Evolutionary conservation across 805 yeast species (phyloP).

Genomic region (Torulaspora franciscae): DNA sequence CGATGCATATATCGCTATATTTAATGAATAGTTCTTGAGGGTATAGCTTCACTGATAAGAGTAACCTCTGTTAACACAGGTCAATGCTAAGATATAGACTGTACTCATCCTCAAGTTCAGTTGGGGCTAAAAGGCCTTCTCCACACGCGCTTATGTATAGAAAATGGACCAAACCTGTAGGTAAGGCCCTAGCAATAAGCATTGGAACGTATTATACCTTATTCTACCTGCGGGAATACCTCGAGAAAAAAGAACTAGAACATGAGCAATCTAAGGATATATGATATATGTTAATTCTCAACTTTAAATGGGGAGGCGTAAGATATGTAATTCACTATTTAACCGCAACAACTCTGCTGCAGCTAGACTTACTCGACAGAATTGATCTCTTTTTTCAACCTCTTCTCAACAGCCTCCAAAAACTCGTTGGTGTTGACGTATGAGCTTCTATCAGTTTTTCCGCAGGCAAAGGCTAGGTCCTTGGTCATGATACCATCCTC

Average conservation of each 20-base stretch:
- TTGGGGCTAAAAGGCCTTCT: conserved; percentile 1
- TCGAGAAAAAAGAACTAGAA: conserved; percentile 33
- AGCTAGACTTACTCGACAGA: conserved; percentile 22
- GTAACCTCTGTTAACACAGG: too few relatives aligned
- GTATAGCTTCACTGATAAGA: neutral
- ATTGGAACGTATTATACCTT: conserved; percentile 45
- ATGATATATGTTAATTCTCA: neutral
- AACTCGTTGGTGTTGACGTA: conserved; percentile 74
- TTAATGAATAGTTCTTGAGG: neutral
- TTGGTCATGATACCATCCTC: conserved; percentile 76
- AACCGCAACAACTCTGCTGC: neutral
- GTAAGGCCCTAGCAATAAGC: conserved; percentile 43
- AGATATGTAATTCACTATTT: neutral
- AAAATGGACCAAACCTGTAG: conserved; percentile 43
- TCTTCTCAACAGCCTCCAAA: conserved; percentile 67
- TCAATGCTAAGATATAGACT: neutral
- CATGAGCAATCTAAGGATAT: conserved; percentile 5
- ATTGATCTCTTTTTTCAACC: conserved; percentile 39
- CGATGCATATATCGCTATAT: neutral
- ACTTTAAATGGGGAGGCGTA: too few relatives aligned
- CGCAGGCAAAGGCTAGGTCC: conserved; percentile 71
- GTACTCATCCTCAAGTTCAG: conserved; percentile 4
- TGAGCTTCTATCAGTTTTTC: conserved; percentile 53
- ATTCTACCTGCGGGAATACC: conserved; percentile 42
- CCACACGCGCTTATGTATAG: conserved; percentile 40